Base-by-base conservation (phyloP, 106 monocot genomes). In the Vanilla planifolia region DNA sequence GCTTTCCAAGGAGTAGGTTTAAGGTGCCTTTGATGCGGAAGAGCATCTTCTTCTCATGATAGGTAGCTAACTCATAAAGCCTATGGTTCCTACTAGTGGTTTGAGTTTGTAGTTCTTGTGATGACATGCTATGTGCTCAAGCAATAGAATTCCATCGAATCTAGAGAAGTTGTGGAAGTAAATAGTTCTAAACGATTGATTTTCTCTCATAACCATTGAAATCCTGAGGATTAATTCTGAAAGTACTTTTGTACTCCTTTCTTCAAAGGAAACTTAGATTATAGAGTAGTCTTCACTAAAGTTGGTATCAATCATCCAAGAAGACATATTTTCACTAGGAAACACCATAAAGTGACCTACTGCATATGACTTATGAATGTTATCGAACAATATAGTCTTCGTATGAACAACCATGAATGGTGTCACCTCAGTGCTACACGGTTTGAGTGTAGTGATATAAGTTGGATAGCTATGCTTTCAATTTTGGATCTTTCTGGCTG, bases 51-150 rank as follows among this genome's bases (percentile, higher is more conserved):
- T 60, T 60, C 20, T 22, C 40, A 0, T 0, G 2, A 60, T 60
- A 60, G 0, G 41, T 40, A 2, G 39, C 60, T 22, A 60, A 23
- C 60, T 60, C 60, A 13, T 60, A 60, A 20, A 60, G 60, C 14
- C 60, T 60, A 40, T 60, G 8, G 19, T 60, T 60, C 8, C 35
- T 14, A 16, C 14, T 16, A 44, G 44, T 16, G 44, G 15, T n/a
- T n/a, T n/a, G n/a, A n/a, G n/a, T n/a, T n/a, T n/a, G n/a, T n/a
- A n/a, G n/a, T n/a, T n/a, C n/a, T n/a, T n/a, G n/a, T n/a, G n/a
- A n/a, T n/a, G n/a, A n/a, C n/a, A n/a, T n/a, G n/a, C n/a, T n/a
- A n/a, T n/a, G n/a, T n/a, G n/a, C n/a, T n/a, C n/a, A n/a, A n/a
- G n/a, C n/a, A n/a, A n/a, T n/a, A n/a, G n/a, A n/a, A n/a, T n/a